These are phyloP conservation scores for Erysimum cheiri DNA, from an alignment of 441 rosid species.

Conservation along the genomic window DNA sequence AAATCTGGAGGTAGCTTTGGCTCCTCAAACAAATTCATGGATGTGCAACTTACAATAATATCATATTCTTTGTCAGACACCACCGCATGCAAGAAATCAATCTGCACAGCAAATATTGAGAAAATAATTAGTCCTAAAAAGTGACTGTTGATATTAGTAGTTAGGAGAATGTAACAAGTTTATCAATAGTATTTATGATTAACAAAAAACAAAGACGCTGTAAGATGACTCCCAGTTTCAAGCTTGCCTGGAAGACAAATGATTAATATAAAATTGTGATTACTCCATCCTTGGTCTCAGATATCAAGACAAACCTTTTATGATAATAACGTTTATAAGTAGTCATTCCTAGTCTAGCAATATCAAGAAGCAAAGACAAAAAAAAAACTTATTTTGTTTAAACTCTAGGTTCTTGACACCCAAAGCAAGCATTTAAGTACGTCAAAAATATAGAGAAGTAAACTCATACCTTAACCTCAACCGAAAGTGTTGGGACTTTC, in stretches of 20 bases:
- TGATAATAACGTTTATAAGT: slow-evolving; percentile 1
- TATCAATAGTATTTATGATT: slow-evolving; percentile 11
- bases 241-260: slow-evolving; percentile 20
- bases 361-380: slow-evolving; percentile 17
- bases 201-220: slow-evolving; percentile 15
- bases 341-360: slow-evolving; percentile 32
- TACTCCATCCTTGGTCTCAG: slow-evolving; percentile 22
- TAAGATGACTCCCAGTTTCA: slow-evolving; percentile 23
- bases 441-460: slow-evolving; percentile 27
- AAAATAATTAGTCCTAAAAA: slow-evolving; percentile 32
- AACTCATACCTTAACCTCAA: slow-evolving; percentile 83
- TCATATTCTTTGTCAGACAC: slow-evolving; percentile 93
- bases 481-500: slow-evolving; percentile 89
- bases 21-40: slow-evolving; percentile 79
- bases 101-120: slow-evolving; percentile 61
- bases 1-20: slow-evolving; percentile 95
- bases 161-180: slow-evolving; percentile 23
- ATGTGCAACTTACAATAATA: slow-evolving; percentile 72
- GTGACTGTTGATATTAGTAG: slow-evolving; percentile 31
- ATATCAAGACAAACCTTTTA: slow-evolving; percentile 24
- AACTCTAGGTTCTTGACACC: slow-evolving; percentile 29
- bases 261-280: slow-evolving; percentile 22
- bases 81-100: slow-evolving; percentile 83
- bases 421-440: slow-evolving; percentile 20
- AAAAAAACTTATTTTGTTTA: background rate